phyloP scores from a whole-genome alignment of 179 eudicot species.

The Beta macrorhiza region DNA sequence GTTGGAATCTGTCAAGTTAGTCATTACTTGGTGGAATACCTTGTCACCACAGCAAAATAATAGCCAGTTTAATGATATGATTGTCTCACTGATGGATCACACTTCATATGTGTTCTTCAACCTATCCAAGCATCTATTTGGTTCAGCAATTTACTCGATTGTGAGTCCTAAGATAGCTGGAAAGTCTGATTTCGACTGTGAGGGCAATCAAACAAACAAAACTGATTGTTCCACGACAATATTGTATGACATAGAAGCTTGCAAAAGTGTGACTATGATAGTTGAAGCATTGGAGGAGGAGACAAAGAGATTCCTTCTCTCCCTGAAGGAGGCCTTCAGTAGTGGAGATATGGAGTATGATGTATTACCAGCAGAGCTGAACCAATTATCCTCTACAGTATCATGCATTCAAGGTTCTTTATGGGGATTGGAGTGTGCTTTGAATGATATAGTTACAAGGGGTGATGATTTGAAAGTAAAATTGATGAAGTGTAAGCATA shows the following conservation, averaged over 20 bases:
- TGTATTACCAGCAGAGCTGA: constrained; percentile 30
- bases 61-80: constrained; percentile 39
- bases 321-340: constrained; percentile 28
- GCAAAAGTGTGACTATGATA: constrained; percentile 38
- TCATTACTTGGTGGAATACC: constrained; percentile 35
- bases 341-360: constrained; percentile 20
- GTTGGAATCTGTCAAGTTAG: constrained; percentile 54
- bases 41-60: constrained; percentile 36
- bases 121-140: constrained; percentile 50
- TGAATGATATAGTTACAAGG: constrained; percentile 38
- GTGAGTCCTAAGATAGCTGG: constrained; percentile 26
- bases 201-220: constrained; percentile 21
- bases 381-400: constrained; percentile 43
- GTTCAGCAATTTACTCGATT: constrained; percentile 33
- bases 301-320: constrained; percentile 29
- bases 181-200: constrained; percentile 22
- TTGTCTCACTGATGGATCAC: constrained; percentile 70
- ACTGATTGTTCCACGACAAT: constrained; percentile 24
- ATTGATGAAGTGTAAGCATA: constrained; percentile 33
- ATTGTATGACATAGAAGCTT: constrained; percentile 33
- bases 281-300: constrained; percentile 55
- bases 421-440: constrained; percentile 64
- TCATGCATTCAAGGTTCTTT: constrained; percentile 72
- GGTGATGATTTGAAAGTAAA: constrained; percentile 36
- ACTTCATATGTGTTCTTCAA: constrained; percentile 64